Evolutionary conservation across 139 green algal species (phyloP).

Genomic region (Haematococcus lacustris): DNA sequence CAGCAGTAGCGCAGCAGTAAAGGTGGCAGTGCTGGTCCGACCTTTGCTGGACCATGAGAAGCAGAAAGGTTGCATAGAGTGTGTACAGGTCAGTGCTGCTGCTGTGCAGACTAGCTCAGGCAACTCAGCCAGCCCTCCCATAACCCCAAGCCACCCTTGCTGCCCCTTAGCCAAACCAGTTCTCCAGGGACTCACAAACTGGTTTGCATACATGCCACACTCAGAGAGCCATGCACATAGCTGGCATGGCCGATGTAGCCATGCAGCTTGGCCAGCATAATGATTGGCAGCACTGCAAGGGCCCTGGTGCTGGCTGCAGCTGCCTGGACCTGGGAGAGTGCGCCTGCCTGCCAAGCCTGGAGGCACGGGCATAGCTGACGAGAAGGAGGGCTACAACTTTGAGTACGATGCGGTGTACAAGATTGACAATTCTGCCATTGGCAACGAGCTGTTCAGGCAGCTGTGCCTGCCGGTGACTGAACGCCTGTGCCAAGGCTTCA

Average conservation of each 20-base stretch:
- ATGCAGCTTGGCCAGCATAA: neutral
- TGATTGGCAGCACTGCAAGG: neutral
- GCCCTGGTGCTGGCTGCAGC: too few relatives aligned
- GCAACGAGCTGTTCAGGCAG: neutral
- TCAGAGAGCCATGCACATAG: too few relatives aligned
- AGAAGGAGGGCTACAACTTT: neutral
- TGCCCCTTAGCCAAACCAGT: too few relatives aligned
- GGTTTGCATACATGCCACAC: too few relatives aligned
- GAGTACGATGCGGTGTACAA: conserved; percentile 14
- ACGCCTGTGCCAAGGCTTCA: conserved; percentile 7
- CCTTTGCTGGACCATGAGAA: conserved; percentile 29
- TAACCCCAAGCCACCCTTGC: too few relatives aligned
- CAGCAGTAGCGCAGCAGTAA: conserved; percentile 18
- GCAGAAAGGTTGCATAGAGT: conserved; percentile 1
- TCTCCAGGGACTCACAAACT: too few relatives aligned
- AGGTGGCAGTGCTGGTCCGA: conserved; percentile 39
- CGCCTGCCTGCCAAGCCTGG: neutral
- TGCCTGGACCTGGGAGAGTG: neutral
- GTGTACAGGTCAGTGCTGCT: neutral
- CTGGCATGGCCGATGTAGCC: too few relatives aligned
- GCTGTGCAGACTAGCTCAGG: neutral
- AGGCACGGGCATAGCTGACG: neutral
- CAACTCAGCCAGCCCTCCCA: too few relatives aligned
- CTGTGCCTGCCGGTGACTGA: neutral
- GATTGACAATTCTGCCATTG: neutral